Evolutionary conservation across 108 stramenopile species (phyloP).

Genomic region (Skeletonema costatum): DNA sequence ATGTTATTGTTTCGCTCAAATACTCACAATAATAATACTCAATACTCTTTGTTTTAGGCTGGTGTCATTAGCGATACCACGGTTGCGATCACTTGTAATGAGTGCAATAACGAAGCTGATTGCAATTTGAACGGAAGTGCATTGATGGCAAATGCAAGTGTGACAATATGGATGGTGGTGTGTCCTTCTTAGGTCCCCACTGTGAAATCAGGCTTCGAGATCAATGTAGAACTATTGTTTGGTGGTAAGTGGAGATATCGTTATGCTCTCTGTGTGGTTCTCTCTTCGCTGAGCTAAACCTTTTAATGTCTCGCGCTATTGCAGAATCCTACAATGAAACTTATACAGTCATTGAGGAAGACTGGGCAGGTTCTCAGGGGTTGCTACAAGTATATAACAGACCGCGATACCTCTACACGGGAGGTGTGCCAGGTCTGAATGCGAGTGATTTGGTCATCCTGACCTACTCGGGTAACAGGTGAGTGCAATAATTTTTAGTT

Average conservation of each 20-base stretch:
- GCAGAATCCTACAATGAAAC: not conserved
- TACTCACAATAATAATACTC: not conserved
- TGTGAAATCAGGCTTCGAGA: not conserved
- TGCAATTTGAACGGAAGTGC: slow-evolving; percentile 5
- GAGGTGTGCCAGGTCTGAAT: not conserved
- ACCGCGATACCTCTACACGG: not conserved
- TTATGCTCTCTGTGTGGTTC: not conserved
- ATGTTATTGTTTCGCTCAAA: not conserved
- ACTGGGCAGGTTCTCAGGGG: not conserved
- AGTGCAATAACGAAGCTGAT: not conserved
- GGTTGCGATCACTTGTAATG: not conserved
- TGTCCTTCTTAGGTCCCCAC: not conserved
- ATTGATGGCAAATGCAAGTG: not conserved
- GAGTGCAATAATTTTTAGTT: not conserved
- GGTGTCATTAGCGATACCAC: not conserved
- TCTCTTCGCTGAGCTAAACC: not conserved
- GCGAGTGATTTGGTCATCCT: not conserved
- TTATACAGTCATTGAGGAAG: not conserved
- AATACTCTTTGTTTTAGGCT: not conserved
- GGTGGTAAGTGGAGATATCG: not conserved
- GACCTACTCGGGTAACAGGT: not conserved
- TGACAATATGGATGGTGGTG: not conserved
- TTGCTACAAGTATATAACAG: not conserved
- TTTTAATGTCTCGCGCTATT: not conserved
- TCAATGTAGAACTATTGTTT: not conserved